Base-by-base conservation (phyloP, 192 early-diverging fungal species). In the Coemansia sp. region DNA sequence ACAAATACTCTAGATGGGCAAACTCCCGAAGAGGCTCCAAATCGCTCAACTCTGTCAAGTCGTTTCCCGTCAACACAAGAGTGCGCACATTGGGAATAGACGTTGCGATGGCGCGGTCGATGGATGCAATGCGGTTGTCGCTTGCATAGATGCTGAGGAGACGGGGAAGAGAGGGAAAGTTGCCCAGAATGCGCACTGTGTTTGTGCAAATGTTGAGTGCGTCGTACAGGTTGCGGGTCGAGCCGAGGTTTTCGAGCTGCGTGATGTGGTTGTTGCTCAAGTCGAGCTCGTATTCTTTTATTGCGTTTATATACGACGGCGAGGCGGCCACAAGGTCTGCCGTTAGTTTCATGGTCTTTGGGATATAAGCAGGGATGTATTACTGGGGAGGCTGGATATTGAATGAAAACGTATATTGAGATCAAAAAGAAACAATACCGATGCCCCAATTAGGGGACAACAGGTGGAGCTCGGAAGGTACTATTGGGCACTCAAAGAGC, bases 211-310 rank as follows among this genome's bases (percentile, higher is more conserved):
- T 79, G 75, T 99, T 93, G 45, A 99, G 82, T 9, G 92, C 84
- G 74, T 98, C 96, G 84, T 97, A 89, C 57, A 87, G 83, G 72
- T 99, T 93, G 87, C 93, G 95, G 23, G 96, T 93, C 16, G 91
- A 90, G 35, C 94, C 91, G 14, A 99, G 83, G 79, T 99, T 98
- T 78, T 99, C 97, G 62, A 99, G 93, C 62, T 84, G 73, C 47
- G 91, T 84, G 23, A 98, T 94, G 67, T 94, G 92, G 60, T 90
- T 85, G 56, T 91, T 89, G 77, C 94, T 84, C 53, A 99, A 77
- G 62, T 94, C 90, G 53, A 99, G 86, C 77, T 95, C 93, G 50
- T 92, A 82, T 77, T 96, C 95, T 75, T 89, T 89, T 26, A 96
- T 75, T 16, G 95, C 82, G 75, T 99, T 98, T 35, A 97, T 83